A percentile compares a stretch with the other conserved stretches of the same genome.
Evolutionary conservation across 2,329 filamentous ascomycete genomes (phyloP).

Genomic region (Gaeumannomyces sp.): DNA sequence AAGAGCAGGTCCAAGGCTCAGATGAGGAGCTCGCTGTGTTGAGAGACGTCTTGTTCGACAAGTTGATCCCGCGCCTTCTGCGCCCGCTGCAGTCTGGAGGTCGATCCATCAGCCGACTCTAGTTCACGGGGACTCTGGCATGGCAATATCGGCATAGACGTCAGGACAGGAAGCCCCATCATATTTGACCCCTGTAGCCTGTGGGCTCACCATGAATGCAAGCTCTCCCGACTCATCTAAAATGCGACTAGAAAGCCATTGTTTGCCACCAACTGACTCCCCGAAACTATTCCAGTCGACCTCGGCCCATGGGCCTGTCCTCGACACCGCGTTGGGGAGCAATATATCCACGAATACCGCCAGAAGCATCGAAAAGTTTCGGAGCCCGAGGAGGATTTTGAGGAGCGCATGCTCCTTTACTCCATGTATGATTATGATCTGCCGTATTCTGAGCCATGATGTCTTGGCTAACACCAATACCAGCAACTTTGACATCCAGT

Average conservation of each 20-base stretch:
- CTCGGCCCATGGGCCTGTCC: too few relatives aligned
- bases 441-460: neutral
- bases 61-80: slow-evolving; percentile 20
- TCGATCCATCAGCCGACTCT: slow-evolving; percentile 19
- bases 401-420: slow-evolving; percentile 23
- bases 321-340: too few relatives aligned
- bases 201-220: slow-evolving; percentile 22
- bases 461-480: too few relatives aligned
- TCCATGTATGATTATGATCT: neutral
- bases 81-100: slow-evolving; percentile 19
- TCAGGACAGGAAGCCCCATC: neutral
- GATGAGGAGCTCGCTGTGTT: neutral
- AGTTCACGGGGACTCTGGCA: slow-evolving; percentile 22
- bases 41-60: slow-evolving; percentile 13
- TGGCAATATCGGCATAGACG: slow-evolving; percentile 19
- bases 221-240: neutral
- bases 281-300: too few relatives aligned
- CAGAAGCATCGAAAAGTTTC: slow-evolving; percentile 12
- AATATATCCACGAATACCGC: too few relatives aligned
- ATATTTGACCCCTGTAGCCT: slow-evolving; percentile 15
- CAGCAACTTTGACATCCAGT: too few relatives aligned
- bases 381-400: slow-evolving; percentile 22
- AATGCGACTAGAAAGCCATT: too few relatives aligned
- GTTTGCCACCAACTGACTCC: too few relatives aligned
- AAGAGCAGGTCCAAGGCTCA: neutral